Evolutionary conservation across 208 protist species (phyloP), one percentile per base, ranked within the genome.

Genomic region (Leishmania martiniquensis): DNA sequence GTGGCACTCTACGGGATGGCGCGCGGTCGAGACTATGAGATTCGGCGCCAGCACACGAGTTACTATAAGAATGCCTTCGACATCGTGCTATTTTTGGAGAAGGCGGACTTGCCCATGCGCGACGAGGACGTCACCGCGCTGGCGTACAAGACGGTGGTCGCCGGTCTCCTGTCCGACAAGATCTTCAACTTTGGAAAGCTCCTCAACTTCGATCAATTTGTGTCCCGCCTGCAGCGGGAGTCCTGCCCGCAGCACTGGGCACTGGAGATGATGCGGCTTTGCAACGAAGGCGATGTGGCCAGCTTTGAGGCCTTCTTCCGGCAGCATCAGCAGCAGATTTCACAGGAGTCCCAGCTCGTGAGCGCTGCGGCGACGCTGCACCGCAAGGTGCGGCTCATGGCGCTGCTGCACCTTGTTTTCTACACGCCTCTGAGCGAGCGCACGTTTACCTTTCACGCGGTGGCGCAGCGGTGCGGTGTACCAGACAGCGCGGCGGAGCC

Each of bases 391-490:
- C 90, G 95, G 17, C 93, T 99, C 54, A 98, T 99, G 85, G 89
- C 91, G 25, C 87, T 99, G 37, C 96, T 99, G 13, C 95, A 99
- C 80, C 87, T 99, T 13, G 93, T 99, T 51, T 99, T 99, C 85
- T 92, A 93, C 78, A 95, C 93, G 2, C 96, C 98, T 13, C 88
- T 98, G n/a, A 93, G 96, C 54, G 87, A 98, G 80, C 94, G 97
- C 76, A 93, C 83, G 10, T 93, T 99, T 80, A 62, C 88, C 6
- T 99, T 89, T 74, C 66, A 85, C 47, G 77, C 87, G 6, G 90
- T 97, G 72, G 89, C 91, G 3, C 73, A 84, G 67, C 90, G 93
- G 44, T 97, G 93, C 74, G 83, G 78, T 15, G 88, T 97, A 44
- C 54, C 68, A 13, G 81, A 88, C 63, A 84, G 86, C 47, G 81